Evolutionary conservation across 2,329 filamentous ascomycete species (phyloP), one percentile per base, ranked within the genome.

Genomic region (Fusarium musae): DNA sequence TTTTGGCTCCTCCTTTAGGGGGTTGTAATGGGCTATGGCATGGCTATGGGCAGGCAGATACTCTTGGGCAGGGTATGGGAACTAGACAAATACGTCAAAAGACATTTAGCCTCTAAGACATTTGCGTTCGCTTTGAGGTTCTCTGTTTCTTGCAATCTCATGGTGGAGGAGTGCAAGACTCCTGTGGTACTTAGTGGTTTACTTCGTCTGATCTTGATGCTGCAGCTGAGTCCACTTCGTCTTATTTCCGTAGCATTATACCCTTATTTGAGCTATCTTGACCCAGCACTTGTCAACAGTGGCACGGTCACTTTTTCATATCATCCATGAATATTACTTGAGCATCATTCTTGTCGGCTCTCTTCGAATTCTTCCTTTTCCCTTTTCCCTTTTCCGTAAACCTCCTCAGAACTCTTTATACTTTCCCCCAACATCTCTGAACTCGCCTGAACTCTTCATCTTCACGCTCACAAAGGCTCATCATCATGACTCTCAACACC

Each of bases 141-240:
- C 16, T 15, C 2, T 0, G 1, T 1, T 19, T 3, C 21, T 17
- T 9, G 10, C 8, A 2, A 23, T 15, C 6, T 34, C 3, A 13
- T 9, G 15, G 5, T 23, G 30, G 10, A 34, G 2, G 23, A 23
- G 23, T 23, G 23, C 23, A 36, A 26, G 3, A 3, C 6, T 50
- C 12, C 6, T 26, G 9, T 1, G 6, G 5, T 1, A 2, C 11
- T 8, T 15, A 3, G 2, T 19, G 0, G 30, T 26, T 4, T 4
- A 0, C 17, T 23, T 52, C n/a, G n/a, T 52, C 49, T 26, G 11
- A 19, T 17, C 1, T 4, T 34, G 4, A 8, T 13, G 6, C 9
- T 36, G 6, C n/a, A 26, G 16, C n/a, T 23, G 16, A 9, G 30
- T 10, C n/a, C 4, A 26, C 12, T 5, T 4, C 4, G n/a, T 1